A percentile compares a stretch with the other conserved stretches of the same genome.
These are phyloP conservation scores for Boletus tylopilopsis DNA, from an alignment of 768 basidiomycete species.

Conservation along the genomic window DNA sequence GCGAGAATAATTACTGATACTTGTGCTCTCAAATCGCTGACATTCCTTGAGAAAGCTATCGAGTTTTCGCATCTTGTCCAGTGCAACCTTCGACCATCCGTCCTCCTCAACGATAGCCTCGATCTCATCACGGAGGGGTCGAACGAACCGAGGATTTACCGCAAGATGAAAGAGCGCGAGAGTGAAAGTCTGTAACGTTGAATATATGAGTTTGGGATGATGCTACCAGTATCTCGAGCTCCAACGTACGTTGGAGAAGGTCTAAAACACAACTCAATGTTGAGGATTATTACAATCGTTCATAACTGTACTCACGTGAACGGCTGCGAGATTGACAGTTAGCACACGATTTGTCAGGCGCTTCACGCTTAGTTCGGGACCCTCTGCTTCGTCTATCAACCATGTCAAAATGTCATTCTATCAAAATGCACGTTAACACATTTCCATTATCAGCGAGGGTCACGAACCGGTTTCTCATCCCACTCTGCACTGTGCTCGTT, in stretches of 20 bases:
- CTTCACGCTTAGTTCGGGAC: constrained; percentile 12
- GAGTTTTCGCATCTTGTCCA: constrained; percentile 32
- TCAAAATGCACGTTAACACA: not conserved
- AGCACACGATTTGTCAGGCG: constrained; percentile 22
- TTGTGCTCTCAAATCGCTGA: constrained; percentile 3
- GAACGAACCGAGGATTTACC: constrained; percentile 31
- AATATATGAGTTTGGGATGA: not conserved
- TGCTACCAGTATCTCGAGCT: not conserved
- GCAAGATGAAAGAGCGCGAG: constrained; percentile 36
- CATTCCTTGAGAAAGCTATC: constrained; percentile 35
- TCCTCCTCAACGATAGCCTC: not conserved
- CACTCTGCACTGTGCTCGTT: constrained; percentile 9
- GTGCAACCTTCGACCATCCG: constrained; percentile 2
- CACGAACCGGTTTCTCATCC: not conserved
- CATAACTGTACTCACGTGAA: constrained; percentile 17
- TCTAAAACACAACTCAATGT: constrained; percentile 2
- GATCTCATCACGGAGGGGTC: constrained; percentile 29
- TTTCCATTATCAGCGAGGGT: not conserved
- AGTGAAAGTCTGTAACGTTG: constrained; percentile 24
- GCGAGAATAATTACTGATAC: constrained; percentile 19
- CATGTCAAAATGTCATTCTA: constrained; percentile 36
- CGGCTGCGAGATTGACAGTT: constrained; percentile 15
- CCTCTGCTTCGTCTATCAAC: constrained; percentile 29
- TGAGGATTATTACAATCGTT: not conserved
- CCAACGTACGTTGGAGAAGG: constrained; percentile 16